phyloP scores from a whole-genome alignment of 2,329 filamentous ascomycete genomes.

The Rhynchosporium graminicola region DNA sequence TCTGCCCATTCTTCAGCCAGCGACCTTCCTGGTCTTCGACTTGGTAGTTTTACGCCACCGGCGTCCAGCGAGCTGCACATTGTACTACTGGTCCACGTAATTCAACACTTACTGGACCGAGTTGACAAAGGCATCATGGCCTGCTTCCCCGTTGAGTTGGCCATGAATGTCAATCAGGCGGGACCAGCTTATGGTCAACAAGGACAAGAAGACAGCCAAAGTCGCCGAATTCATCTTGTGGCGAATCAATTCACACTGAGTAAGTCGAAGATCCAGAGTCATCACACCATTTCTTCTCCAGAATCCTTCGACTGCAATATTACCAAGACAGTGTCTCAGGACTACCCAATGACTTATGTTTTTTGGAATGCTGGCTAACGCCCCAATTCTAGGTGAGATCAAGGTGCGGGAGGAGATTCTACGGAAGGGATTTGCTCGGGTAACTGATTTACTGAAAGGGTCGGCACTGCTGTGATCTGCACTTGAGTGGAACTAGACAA shows the following conservation, averaged over 20 bases:
- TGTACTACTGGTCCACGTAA: background rate
- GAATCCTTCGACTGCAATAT: too few relatives aligned
- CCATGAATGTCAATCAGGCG: background rate
- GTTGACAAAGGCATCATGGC: constrained; percentile 9
- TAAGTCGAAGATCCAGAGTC: too few relatives aligned
- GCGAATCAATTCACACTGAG: constrained; percentile 1
- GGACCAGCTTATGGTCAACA: background rate
- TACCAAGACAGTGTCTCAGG: too few relatives aligned
- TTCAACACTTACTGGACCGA: background rate
- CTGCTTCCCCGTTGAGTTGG: constrained; percentile 5
- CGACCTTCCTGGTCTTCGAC: constrained; percentile 2
- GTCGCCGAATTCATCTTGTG: background rate
- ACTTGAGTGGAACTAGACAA: too few relatives aligned
- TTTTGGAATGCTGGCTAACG: too few relatives aligned
- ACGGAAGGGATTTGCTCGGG: background rate
- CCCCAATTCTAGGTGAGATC: background rate
- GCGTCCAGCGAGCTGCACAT: constrained; percentile 5
- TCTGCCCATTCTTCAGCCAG: background rate
- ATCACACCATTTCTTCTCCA: too few relatives aligned
- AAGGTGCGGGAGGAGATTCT: constrained; percentile 6
- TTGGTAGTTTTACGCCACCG: constrained; percentile 2
- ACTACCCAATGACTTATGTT: too few relatives aligned
- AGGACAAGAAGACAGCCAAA: background rate
- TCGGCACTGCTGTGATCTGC: constrained; percentile 5
- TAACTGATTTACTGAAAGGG: background rate